Conservation (phyloP, 176 grass and related monocot genomes). For the Musa itinerans region DNA sequence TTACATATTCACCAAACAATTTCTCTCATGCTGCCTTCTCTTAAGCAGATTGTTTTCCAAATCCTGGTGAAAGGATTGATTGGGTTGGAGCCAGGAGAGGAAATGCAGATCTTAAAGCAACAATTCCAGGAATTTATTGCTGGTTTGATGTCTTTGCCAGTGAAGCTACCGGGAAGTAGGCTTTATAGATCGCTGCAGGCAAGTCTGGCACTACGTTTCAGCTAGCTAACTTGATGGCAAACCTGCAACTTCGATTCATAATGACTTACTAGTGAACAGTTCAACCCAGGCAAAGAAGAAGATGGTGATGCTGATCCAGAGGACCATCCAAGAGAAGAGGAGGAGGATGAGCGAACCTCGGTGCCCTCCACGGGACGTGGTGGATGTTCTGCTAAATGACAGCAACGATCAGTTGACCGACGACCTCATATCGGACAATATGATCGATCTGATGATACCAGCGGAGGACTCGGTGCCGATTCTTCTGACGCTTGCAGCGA, state of each 20-base stretch:
- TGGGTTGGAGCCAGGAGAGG: conserved; percentile 65
- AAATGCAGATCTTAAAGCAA: conserved; percentile 81
- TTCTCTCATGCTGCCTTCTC: too few relatives aligned
- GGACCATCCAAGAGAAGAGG: conserved; percentile 82
- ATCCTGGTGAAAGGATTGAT: conserved; percentile 84
- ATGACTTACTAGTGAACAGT: too few relatives aligned
- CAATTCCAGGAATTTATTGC: conserved; percentile 97
- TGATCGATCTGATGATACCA: conserved; percentile 97
- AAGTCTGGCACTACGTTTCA: not conserved
- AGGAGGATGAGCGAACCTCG: not conserved
- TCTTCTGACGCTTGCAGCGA: conserved; percentile 81
- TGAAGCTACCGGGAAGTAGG: conserved; percentile 84
- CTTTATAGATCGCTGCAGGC: conserved; percentile 84
- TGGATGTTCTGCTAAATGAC: conserved; percentile 68
- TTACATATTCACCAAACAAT: too few relatives aligned
- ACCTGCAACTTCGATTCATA: too few relatives aligned
- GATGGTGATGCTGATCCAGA: conserved; percentile 67
- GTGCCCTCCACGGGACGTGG: conserved; percentile 18
- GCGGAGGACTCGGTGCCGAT: conserved; percentile 96
- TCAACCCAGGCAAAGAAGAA: conserved; percentile 73
- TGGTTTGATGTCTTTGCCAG: conserved; percentile 80
- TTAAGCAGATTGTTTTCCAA: conserved; percentile 43
- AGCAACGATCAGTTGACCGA: conserved; percentile 60
- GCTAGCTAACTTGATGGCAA: too few relatives aligned
- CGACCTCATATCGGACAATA: conserved; percentile 92